Evolutionary conservation across 169 alveolate species (phyloP), one percentile per base, ranked within the genome.

Genomic region (Cystoisospora suis): DNA sequence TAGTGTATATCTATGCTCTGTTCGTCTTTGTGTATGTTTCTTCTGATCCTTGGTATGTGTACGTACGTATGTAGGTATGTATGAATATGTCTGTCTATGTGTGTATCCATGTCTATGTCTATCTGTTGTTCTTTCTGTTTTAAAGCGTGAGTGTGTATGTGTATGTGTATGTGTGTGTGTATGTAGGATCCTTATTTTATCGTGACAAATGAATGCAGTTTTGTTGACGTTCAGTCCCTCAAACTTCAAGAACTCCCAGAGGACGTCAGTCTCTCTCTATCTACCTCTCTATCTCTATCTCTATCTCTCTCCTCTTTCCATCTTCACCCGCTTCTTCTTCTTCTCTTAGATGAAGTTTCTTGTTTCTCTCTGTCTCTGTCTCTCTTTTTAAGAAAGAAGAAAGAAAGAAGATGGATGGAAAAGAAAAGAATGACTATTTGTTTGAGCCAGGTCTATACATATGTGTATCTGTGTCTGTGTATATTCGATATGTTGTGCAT

Each of bases 171-270:
- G 61, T 5, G 29, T 38, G 80, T 70, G n/a, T 61, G 27, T 38
- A 9, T 0, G 23, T 89, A 83, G 95, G 95, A 93, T 27, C 94
- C 94, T 0, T 99, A 97, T 94, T 96, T 96, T 4, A 95, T 98
- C 23, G 94, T 98, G 12, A 97, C 99, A 27, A 99, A 98, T 88
- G 98, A 98, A 85, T 98, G 99, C 91, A 96, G 96, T 27, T 98
- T 94, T 93, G 97, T 98, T 44, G 99, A 99, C 93, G 97, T 97
- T 44, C 99, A 99, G 95, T 94, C 97, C 3, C 94, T 98, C 65
- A 98, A 98, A 95, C 94, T 99, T 75, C 99, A 99, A 93, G 99
- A 99, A 93, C 96, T 98, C 32, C 99, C 99, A n/a, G 99, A 99
- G 93, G 98, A 97, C 87, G 99, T 98, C 32, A 58, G 90, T 36